Conservation (phyloP, 495 filamentous ascomycete genomes). For the Pseudevernia furfuracea region DNA sequence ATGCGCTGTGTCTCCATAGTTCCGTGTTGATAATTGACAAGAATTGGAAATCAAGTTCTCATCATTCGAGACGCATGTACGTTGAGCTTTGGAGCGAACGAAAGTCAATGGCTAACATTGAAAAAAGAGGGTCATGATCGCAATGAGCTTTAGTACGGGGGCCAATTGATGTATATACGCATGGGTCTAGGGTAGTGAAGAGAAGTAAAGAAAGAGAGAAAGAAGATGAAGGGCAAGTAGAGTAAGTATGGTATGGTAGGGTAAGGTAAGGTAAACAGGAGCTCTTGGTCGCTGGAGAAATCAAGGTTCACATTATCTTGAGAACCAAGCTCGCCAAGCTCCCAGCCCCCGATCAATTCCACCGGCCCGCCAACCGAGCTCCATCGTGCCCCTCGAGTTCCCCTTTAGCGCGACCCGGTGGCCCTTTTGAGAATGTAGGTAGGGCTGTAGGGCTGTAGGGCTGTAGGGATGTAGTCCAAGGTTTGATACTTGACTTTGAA, state of each 20-base stretch:
- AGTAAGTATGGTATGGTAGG: background rate
- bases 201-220: background rate
- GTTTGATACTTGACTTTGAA: too few relatives aligned
- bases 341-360: background rate
- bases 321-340: background rate
- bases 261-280: background rate
- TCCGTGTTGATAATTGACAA: background rate
- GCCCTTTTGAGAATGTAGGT: too few relatives aligned
- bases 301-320: background rate
- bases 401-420: too few relatives aligned
- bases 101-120: slow-evolving; percentile 1
- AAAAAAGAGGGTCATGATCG: background rate
- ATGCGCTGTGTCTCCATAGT: slow-evolving; percentile 9
- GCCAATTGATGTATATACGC: background rate
- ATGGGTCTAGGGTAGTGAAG: background rate
- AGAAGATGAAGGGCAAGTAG: background rate
- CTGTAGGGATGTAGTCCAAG: too few relatives aligned
- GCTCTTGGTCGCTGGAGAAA: background rate
- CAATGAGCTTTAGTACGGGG: background rate
- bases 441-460: too few relatives aligned
- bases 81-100: background rate
- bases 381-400: background rate
- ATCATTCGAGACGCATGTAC: slow-evolving; percentile 9
- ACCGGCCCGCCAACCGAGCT: slow-evolving; percentile 1
- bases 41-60: background rate